Percentiles rank a stretch among this genome's conserved stretches.
phyloP scores from a whole-genome alignment of 208 protist species.

The Tetramitus jugosus region DNA sequence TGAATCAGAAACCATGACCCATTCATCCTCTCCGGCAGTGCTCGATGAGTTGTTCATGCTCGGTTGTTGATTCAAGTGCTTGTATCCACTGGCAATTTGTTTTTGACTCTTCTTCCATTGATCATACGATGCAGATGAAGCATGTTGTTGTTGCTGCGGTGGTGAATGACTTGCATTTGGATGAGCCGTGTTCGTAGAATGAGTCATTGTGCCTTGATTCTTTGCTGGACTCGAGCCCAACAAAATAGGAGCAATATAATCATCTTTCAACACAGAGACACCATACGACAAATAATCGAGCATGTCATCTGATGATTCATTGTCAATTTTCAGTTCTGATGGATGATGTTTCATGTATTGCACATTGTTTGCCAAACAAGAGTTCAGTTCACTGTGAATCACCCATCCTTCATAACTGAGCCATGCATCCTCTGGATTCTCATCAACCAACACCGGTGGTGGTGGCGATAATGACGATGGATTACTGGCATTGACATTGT shows the following conservation, averaged over 20 bases:
- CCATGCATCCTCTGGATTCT: neutral
- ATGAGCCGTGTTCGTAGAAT: too few relatives aligned
- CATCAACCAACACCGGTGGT: too few relatives aligned
- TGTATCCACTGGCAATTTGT: too few relatives aligned
- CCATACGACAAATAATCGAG: neutral
- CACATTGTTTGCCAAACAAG: neutral
- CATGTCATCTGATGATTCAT: neutral
- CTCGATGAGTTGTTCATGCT: too few relatives aligned
- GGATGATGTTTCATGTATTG: constrained; percentile 14
- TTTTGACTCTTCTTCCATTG: too few relatives aligned
- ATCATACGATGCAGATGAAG: too few relatives aligned
- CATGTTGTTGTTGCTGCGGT: neutral
- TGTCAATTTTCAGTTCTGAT: neutral
- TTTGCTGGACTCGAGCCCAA: neutral
- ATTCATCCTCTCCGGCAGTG: too few relatives aligned
- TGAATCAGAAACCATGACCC: too few relatives aligned
- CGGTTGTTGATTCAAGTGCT: too few relatives aligned
- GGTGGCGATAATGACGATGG: too few relatives aligned
- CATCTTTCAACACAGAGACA: neutral
- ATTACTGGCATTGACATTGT: too few relatives aligned
- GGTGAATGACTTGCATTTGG: too few relatives aligned
- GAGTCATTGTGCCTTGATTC: neutral
- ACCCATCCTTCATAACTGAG: constrained; percentile 10
- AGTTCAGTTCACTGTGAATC: neutral
- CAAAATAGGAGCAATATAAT: neutral